phyloP scores from a whole-genome alignment of 2,329 filamentous ascomycete species.

The Diaporthe sp. region DNA sequence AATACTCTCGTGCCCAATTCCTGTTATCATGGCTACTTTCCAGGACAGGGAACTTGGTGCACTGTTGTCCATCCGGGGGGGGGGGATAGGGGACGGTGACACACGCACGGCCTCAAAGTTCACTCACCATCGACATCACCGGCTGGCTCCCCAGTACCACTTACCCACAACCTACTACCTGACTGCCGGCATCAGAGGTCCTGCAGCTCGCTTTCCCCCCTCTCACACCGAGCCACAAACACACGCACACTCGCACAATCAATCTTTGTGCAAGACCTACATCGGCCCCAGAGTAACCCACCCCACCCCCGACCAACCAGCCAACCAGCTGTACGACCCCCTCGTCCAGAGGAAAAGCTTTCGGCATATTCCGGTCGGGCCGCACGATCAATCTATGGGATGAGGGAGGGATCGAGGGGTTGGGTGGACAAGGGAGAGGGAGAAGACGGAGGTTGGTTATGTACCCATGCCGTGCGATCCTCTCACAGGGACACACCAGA shows the following conservation, averaged over 20 bases:
- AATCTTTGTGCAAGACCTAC: not conserved
- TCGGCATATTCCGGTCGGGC: constrained; percentile 7
- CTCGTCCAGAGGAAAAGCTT: not conserved
- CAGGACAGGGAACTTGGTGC: not conserved
- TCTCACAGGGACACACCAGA: not conserved
- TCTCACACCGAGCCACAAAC: constrained; percentile 2
- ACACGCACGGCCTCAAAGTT: not conserved
- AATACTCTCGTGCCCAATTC: not conserved
- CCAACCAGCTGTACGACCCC: not conserved
- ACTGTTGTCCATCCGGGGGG: not conserved
- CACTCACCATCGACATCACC: not conserved
- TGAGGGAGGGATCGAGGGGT: not conserved
- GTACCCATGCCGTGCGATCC: constrained; percentile 3
- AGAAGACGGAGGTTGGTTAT: not conserved
- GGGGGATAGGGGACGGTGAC: not conserved
- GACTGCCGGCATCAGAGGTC: not conserved
- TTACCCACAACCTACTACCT: not conserved
- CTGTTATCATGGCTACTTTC: not conserved
- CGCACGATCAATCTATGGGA: not conserved
- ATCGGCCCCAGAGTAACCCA: not conserved
- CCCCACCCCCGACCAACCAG: not conserved
- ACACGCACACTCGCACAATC: not conserved
- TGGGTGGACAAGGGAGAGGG: not conserved
- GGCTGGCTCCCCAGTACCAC: not conserved
- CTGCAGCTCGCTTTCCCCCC: not conserved